Conservation (phyloP, 768 basidiomycete genomes). For the Neoboletus magnificus region DNA sequence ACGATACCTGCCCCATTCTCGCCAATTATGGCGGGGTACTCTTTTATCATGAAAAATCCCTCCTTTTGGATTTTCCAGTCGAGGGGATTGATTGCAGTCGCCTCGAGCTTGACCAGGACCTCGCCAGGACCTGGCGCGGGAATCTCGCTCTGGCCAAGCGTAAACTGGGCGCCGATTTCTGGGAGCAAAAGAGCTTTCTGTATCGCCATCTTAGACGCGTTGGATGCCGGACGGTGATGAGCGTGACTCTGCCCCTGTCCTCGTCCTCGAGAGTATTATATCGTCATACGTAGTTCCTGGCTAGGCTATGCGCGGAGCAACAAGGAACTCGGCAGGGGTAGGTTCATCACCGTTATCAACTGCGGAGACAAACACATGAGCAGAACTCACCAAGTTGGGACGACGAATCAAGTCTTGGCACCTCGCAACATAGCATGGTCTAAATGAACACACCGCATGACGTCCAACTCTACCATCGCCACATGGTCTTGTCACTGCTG, state of each 20-base stretch:
- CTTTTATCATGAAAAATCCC: slow-evolving; percentile 18
- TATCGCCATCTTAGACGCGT: neutral
- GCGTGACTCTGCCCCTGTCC: neutral
- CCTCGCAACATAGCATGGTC: neutral
- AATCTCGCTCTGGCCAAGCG: slow-evolving; percentile 15
- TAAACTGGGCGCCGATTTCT: slow-evolving; percentile 10
- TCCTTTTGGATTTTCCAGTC: slow-evolving; percentile 27
- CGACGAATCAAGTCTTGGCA: neutral
- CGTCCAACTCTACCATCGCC: too few relatives aligned
- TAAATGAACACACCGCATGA: neutral
- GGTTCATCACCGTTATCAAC: neutral
- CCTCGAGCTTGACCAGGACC: slow-evolving; percentile 40
- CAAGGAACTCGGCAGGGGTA: neutral
- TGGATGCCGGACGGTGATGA: neutral
- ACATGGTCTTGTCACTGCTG: too few relatives aligned
- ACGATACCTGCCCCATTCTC: slow-evolving; percentile 38
- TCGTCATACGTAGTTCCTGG: neutral
- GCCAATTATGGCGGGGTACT: slow-evolving; percentile 37
- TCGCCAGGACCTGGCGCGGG: slow-evolving; percentile 40
- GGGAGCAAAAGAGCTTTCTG: slow-evolving; percentile 19
- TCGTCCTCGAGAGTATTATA: neutral
- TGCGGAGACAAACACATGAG: neutral
- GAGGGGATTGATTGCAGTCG: slow-evolving; percentile 43
- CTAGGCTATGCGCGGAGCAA: neutral
- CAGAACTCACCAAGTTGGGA: neutral